These are phyloP conservation scores for Coprinopsis marcescibilis DNA, from an alignment of 768 basidiomycete species.

Conservation along the genomic window DNA sequence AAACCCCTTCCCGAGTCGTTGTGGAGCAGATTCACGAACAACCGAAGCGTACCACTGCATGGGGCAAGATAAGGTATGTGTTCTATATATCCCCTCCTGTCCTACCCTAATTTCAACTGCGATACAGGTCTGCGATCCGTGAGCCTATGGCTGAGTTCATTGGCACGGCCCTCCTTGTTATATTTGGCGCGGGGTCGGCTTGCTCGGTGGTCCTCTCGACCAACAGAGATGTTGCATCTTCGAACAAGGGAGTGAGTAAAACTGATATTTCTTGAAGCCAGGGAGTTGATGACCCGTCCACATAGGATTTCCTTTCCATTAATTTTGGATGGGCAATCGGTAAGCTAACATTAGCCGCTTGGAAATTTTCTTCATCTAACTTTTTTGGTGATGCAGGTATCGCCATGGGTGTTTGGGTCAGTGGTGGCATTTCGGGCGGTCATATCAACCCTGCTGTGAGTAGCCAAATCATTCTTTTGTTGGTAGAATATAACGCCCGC, in stretches of 20 bases:
- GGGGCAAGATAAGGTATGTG: neutral
- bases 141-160: conserved; percentile 64
- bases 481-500: too few relatives aligned
- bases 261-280: neutral
- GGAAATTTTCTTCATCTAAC: neutral
- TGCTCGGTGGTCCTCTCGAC: conserved; percentile 52
- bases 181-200: conserved; percentile 53
- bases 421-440: conserved; percentile 63
- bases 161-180: conserved; percentile 51
- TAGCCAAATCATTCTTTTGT: too few relatives aligned
- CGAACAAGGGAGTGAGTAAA: conserved; percentile 50
- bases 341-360: neutral
- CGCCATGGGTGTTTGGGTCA: conserved; percentile 64
- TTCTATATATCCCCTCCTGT: neutral
- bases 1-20: neutral
- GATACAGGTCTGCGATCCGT: conserved; percentile 37
- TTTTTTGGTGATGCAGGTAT: conserved; percentile 17
- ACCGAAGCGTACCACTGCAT: neutral
- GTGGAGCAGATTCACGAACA: conserved; percentile 1
- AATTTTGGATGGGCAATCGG: conserved; percentile 56
- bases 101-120: neutral
- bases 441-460: conserved; percentile 70
- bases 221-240: conserved; percentile 37
- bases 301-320: conserved; percentile 42
- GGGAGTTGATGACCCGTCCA: conserved; percentile 3